phyloP scores from a whole-genome alignment of 2,329 filamentous ascomycete species.

The Erysiphe pulchra region DNA sequence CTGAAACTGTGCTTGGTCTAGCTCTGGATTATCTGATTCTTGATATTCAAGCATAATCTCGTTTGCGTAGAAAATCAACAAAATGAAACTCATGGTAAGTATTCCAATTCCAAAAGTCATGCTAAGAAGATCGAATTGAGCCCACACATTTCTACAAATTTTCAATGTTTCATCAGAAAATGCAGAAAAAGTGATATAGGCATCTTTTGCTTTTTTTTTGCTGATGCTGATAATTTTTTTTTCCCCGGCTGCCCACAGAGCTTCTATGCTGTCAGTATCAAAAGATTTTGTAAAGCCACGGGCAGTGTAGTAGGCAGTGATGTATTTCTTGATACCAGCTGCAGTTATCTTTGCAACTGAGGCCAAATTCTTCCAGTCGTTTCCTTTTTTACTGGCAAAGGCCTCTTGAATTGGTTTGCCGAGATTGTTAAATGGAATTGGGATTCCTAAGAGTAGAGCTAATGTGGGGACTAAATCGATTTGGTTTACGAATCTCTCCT shows the following conservation, averaged over 20 bases:
- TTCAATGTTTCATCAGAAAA: slow-evolving; percentile 60
- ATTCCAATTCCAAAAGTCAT: slow-evolving; percentile 62
- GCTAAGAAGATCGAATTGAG: slow-evolving; percentile 64
- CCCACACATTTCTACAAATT: slow-evolving; percentile 70
- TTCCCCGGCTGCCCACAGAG: slow-evolving; percentile 30
- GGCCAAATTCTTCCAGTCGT: slow-evolving; percentile 53
- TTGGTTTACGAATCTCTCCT: slow-evolving; percentile 51
- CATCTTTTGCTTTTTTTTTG: slow-evolving; percentile 17
- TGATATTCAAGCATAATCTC: slow-evolving; percentile 26
- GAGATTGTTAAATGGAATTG: slow-evolving; percentile 89
- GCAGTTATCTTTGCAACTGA: slow-evolving; percentile 51
- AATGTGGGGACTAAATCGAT: slow-evolving; percentile 91
- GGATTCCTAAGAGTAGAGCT: slow-evolving; percentile 64
- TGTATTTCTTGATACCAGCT: slow-evolving; percentile 74
- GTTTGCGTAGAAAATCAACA: slow-evolving; percentile 49
- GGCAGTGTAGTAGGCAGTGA: slow-evolving; percentile 53
- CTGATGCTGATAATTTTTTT: slow-evolving; percentile 9
- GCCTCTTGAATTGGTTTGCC: slow-evolving; percentile 85
- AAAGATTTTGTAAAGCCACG: slow-evolving; percentile 38
- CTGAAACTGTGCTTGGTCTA: slow-evolving; percentile 32
- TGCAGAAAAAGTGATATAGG: slow-evolving; percentile 33
- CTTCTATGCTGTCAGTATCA: slow-evolving; percentile 25
- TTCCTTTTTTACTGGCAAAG: slow-evolving; percentile 45
- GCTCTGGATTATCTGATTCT: slow-evolving; percentile 26
- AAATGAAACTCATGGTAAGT: slow-evolving; percentile 37